Base-by-base conservation (phyloP, 495 filamentous ascomycete genomes). In the Hypoxylon cercidicola region DNA sequence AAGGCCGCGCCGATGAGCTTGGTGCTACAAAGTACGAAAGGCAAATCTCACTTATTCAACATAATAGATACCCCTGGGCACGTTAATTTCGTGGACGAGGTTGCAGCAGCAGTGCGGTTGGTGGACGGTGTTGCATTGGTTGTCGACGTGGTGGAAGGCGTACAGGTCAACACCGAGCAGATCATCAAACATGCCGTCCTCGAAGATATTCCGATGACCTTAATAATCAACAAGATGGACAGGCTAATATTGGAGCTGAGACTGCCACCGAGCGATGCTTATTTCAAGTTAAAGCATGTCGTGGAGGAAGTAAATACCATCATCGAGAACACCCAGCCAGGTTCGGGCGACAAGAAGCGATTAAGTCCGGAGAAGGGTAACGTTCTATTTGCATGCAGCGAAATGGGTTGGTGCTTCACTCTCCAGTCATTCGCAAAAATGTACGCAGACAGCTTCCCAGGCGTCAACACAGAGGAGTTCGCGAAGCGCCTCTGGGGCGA, bases 241-340 rank as follows among this genome's bases (percentile, higher is more conserved):
- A 87, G 95, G 37, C 79, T 99, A 55, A 96, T 99, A 54, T 78
- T 99, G 32, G 95, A 99, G 75, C 85, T 99, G 52, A 96, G 97
- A 75, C 84, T 99, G 13, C 96, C 96, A 1, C 96, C 96, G 4
- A 90, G 88, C 62, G 95, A 99, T 73, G 95, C 95, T 20, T 99
- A 98, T 75, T 98, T 97, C 85, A 99, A 99, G 78, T 76, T 99
- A 49, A 98, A 97, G 71, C 94, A 98, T 77, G 93, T 97, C 19
- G 89, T 99, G 68, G 95, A 99, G 76, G 92, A 98, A 75, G 92
- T 98, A 70, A 99, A 99, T 75, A 97, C 91, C 0, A 81, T 93
- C 68, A 98, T 99, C 72, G 93, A 97, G 64, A 91, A 88, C 70
- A 87, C 89, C 7, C 79, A 93, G 10, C 95, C 95, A 3, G 93